phyloP scores from a whole-genome alignment of 345 rosid species.

The Turnera subulata region DNA sequence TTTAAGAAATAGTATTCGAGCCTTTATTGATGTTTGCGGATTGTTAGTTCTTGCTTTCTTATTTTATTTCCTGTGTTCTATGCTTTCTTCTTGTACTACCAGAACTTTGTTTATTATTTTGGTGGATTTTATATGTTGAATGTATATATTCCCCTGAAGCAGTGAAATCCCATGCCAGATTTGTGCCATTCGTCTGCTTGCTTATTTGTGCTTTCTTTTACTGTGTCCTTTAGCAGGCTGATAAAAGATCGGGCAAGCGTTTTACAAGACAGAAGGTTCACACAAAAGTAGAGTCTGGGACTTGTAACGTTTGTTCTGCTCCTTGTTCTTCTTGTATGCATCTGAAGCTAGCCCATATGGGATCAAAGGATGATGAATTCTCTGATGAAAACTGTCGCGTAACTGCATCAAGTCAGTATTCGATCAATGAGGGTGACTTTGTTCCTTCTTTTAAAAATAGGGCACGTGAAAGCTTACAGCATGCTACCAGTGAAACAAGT shows the following conservation, averaged over 20 bases:
- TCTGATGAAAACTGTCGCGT: conserved; percentile 61
- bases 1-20: too few species aligned
- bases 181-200: too few species aligned
- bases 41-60: too few species aligned
- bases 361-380: conserved; percentile 50
- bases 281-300: conserved; percentile 60
- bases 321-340: conserved; percentile 89
- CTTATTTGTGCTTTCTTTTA: conserved; percentile 13
- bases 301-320: conserved; percentile 71
- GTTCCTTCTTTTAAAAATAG: conserved; percentile 17
- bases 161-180: too few species aligned
- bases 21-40: too few species aligned
- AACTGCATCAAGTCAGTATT: conserved; percentile 49
- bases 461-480: conserved; percentile 33
- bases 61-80: too few species aligned
- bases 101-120: too few species aligned
- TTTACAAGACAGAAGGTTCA: conserved; percentile 45
- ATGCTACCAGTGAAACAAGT: conserved; percentile 56
- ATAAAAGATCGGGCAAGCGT: conserved; percentile 30
- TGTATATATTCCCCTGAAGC: too few species aligned
- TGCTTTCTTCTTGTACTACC: too few species aligned
- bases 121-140: too few species aligned
- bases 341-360: conserved; percentile 41
- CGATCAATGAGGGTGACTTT: conserved; percentile 47
- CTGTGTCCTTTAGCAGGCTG: conserved; percentile 36